These are phyloP conservation scores for Scytalidium lignicola DNA, from an alignment of 2,329 filamentous ascomycete genomes.

Conservation along the genomic window DNA sequence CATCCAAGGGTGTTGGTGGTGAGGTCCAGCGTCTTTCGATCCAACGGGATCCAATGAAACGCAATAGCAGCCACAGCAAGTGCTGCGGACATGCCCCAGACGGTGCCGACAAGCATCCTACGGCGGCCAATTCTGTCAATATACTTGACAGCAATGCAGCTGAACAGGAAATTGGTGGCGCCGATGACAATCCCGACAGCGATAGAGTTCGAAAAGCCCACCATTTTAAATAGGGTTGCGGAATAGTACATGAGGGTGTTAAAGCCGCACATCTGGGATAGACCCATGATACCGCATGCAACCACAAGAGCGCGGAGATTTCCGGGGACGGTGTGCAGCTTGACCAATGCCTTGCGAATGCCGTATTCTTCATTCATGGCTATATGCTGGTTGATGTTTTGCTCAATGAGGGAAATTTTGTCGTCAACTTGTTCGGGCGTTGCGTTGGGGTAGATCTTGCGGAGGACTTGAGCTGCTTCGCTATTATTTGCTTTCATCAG, in stretches of 20 bases:
- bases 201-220: conserved; percentile 43
- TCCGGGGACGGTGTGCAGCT: conserved; percentile 36
- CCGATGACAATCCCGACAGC: conserved; percentile 39
- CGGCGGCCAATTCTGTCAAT: conserved; percentile 42
- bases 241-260: conserved; percentile 40
- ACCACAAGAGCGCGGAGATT: conserved; percentile 39
- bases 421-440: conserved; percentile 35
- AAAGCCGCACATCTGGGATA: conserved; percentile 41
- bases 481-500: conserved; percentile 42
- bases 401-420: conserved; percentile 37
- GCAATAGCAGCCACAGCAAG: conserved; percentile 37
- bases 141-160: conserved; percentile 38
- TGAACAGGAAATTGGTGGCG: conserved; percentile 43
- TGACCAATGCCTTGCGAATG: conserved; percentile 35
- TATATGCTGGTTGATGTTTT: conserved; percentile 33
- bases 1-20: conserved; percentile 24
- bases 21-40: conserved; percentile 25
- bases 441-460: conserved; percentile 34
- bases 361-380: conserved; percentile 33
- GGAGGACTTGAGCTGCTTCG: conserved; percentile 32
- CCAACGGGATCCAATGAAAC: conserved; percentile 41
- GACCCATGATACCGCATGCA: conserved; percentile 43
- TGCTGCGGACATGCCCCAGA: conserved; percentile 41
- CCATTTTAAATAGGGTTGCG: conserved; percentile 36
- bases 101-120: conserved; percentile 36